A percentile compares a stretch with the other conserved stretches of the same genome.
Evolutionary conservation across 1,139 yeast genomes (phyloP).

Genomic region (Yamadazyma sp.): DNA sequence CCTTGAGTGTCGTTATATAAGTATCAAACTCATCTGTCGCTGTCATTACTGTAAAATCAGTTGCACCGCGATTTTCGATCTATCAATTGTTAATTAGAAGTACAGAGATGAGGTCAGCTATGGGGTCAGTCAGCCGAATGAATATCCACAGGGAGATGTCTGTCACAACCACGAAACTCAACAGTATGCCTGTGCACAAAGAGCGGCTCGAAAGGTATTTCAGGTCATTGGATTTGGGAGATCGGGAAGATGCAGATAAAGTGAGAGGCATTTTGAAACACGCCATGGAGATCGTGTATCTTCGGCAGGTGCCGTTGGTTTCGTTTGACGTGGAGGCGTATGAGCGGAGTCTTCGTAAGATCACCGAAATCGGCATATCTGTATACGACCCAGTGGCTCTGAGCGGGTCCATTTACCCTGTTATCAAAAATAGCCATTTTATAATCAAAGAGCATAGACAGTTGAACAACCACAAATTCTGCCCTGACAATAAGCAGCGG

Average conservation of each 20-base stretch:
- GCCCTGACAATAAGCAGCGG: conserved; percentile 60
- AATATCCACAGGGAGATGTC: not conserved
- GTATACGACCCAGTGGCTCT: conserved; percentile 60
- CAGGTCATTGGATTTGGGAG: conserved; percentile 17
- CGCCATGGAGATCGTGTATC: conserved; percentile 28
- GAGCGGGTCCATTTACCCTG: conserved; percentile 40
- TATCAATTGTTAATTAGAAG: not conserved
- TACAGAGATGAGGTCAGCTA: not conserved
- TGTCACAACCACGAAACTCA: not conserved
- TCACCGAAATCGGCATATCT: conserved; percentile 73
- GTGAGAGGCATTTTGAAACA: conserved; percentile 20
- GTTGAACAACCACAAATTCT: conserved; percentile 54
- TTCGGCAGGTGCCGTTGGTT: conserved; percentile 41
- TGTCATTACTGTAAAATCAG: not conserved
- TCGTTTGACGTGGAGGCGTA: conserved; percentile 70
- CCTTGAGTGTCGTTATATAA: not conserved
- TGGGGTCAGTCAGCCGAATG: not conserved
- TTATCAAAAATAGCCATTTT: conserved; percentile 54
- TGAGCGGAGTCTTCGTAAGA: conserved; percentile 45
- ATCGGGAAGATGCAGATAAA: conserved; percentile 15
- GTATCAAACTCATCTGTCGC: not conserved
- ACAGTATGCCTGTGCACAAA: not conserved
- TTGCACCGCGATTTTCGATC: not conserved
- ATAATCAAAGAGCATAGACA: conserved; percentile 51
- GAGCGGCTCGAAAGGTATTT: conserved; percentile 18